Evolutionary conservation across 805 yeast genomes (phyloP), one percentile per base, ranked within the genome.

Genomic region (Sugiyamaella mastotermitis): DNA sequence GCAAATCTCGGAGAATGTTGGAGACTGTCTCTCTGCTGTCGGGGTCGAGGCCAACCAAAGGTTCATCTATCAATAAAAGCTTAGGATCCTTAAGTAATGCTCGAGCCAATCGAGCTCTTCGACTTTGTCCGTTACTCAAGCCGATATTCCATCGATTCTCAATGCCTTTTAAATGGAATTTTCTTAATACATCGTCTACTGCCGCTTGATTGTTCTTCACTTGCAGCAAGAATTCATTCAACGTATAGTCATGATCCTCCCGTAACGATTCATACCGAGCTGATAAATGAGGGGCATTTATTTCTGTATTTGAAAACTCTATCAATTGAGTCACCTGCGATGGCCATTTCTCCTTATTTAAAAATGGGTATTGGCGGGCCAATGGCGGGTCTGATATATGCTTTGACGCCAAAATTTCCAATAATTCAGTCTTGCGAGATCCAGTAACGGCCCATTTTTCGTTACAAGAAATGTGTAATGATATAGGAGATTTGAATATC

Each of bases 21-120:
- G 85, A 74, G 14, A 90, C 84, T 5, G 71, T 60, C 1, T 58
- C 43, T 0, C 84, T 65, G 9, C 94, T 88, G 1, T 58, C 55
- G 0, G 95, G 92, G 52, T 90, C 98, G 13, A 90, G 65, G 0
- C 97, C 98, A 28, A 92, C 58, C 51, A 87, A 90, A 7, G 96
- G 96, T 52, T 92, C 97, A 57, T 92, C 97, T 14, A 90, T 69
- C 3, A 90, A 56, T 37, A 87, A 61, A 21, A 87, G 47, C 31
- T 67, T 64, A 0, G 97, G 95, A 23, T 72, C 63, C 31, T 67
- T 65, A 39, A 85, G 68, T 30, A 92, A 51, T 0, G 87, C 77
- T 43, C 74, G 71, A 0, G 96, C 97, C 19, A 92, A 62, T 44
- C 96, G 69, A 0, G 97, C 95, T 35, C 98, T 68, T 50, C 98